phyloP scores from a whole-genome alignment of 2,329 filamentous ascomycete genomes.

The Trichoderma polysporum region DNA sequence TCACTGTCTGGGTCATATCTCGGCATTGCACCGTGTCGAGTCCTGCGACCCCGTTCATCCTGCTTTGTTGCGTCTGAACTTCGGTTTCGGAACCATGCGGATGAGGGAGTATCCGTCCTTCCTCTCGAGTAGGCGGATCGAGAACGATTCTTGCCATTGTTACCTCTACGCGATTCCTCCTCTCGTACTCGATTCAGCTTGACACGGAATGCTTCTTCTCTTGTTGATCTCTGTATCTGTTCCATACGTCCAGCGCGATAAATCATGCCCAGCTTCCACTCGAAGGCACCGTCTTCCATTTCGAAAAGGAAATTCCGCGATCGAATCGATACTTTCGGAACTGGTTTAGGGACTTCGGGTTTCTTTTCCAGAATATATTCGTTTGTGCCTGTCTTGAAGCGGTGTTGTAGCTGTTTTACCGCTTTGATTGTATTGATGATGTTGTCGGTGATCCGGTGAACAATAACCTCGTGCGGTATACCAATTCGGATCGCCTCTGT shows the following conservation, averaged over 20 bases:
- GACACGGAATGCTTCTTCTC: constrained; percentile 84
- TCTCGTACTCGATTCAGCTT: constrained; percentile 84
- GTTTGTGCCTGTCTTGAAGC: constrained; percentile 82
- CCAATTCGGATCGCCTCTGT: constrained; percentile 84
- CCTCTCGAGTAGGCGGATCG: constrained; percentile 50
- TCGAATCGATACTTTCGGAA: constrained; percentile 82
- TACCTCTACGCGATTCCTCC: constrained; percentile 59
- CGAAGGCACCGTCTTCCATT: constrained; percentile 92
- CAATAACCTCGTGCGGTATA: constrained; percentile 85
- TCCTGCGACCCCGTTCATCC: constrained; percentile 32
- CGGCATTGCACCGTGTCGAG: constrained; percentile 47
- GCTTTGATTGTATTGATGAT: constrained; percentile 85
- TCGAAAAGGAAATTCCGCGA: constrained; percentile 84
- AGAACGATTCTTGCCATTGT: constrained; percentile 50
- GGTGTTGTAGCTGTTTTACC: constrained; percentile 85
- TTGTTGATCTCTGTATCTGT: constrained; percentile 83
- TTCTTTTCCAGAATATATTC: constrained; percentile 85
- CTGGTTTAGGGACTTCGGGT: constrained; percentile 79
- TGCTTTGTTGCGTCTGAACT: constrained; percentile 50
- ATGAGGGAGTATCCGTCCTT: constrained; percentile 31
- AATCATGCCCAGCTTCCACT: constrained; percentile 95
- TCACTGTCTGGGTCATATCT: constrained; percentile 80
- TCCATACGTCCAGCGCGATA: constrained; percentile 87
- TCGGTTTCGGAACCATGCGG: constrained; percentile 50
- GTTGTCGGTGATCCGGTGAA: constrained; percentile 93